Evolutionary conservation across 345 rosid species (phyloP).

Genomic region (Cardamine chenopodiifolia): DNA sequence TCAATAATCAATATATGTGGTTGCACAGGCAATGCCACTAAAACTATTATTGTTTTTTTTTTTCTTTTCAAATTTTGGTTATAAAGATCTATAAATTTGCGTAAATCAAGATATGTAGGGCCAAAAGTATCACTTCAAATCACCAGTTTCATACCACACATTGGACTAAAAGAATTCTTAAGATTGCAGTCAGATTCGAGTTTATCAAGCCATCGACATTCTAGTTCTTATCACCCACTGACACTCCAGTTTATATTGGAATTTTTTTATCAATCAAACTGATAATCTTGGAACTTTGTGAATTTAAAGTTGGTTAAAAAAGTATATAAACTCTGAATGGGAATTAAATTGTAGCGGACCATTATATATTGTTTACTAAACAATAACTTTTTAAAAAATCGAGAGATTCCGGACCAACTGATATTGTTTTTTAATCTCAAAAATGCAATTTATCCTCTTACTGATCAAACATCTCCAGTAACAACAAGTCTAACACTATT

Average conservation of each 20-base stretch:
- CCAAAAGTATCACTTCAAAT: slow-evolving; percentile 32
- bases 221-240: slow-evolving; percentile 25
- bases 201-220: slow-evolving; percentile 34
- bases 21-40: slow-evolving; percentile 14
- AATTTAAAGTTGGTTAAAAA: no score
- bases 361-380: no score
- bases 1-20: slow-evolving; percentile 34
- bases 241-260: slow-evolving; percentile 7
- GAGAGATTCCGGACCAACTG: neutral
- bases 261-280: no score
- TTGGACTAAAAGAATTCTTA: slow-evolving; percentile 5
- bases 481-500: neutral
- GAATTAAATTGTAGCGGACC: no score
- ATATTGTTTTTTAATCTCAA: no score
- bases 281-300: no score
- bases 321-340: no score
- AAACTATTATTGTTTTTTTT: slow-evolving; percentile 8
- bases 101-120: slow-evolving; percentile 42
- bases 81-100: slow-evolving; percentile 17
- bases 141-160: slow-evolving; percentile 39
- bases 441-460: neutral
- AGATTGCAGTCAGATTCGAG: slow-evolving; percentile 37
- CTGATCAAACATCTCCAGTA: neutral
- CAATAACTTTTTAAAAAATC: neutral
- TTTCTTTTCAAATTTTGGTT: neutral